These are phyloP conservation scores for Euphorbia lathyris DNA, from an alignment of 345 rosid genomes.

Conservation along the genomic window DNA sequence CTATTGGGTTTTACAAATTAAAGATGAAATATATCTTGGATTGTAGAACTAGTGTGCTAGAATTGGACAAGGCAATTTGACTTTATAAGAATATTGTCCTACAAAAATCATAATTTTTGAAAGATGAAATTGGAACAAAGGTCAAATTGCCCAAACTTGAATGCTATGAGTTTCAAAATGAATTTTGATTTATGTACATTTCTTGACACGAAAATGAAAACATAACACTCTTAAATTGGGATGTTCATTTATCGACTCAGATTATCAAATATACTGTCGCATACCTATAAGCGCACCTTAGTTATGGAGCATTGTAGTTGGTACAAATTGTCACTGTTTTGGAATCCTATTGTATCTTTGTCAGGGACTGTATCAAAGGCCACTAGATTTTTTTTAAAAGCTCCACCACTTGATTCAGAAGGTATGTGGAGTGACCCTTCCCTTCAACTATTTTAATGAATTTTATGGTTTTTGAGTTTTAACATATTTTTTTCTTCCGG, in stretches of 20 bases:
- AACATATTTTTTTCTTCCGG: conserved; percentile 7
- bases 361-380: conserved; percentile 81
- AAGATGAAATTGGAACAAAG: neutral
- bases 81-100: neutral
- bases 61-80: too few relatives aligned
- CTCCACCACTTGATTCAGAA: conserved; percentile 58
- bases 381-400: conserved; percentile 72
- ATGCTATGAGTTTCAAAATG: neutral
- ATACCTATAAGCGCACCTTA: neutral
- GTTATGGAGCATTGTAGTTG: neutral
- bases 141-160: neutral
- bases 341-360: neutral
- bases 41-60: too few relatives aligned
- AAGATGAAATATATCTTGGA: too few relatives aligned
- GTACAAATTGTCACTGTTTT: neutral
- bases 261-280: neutral
- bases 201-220: neutral
- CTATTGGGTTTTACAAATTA: too few relatives aligned
- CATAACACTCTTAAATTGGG: neutral
- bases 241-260: neutral
- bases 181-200: neutral
- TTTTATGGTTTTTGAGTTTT: neutral
- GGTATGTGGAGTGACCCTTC: conserved; percentile 33
- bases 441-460: neutral
- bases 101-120: neutral